Conservation (phyloP, 495 filamentous ascomycete genomes). For the Tirmania nivea region DNA sequence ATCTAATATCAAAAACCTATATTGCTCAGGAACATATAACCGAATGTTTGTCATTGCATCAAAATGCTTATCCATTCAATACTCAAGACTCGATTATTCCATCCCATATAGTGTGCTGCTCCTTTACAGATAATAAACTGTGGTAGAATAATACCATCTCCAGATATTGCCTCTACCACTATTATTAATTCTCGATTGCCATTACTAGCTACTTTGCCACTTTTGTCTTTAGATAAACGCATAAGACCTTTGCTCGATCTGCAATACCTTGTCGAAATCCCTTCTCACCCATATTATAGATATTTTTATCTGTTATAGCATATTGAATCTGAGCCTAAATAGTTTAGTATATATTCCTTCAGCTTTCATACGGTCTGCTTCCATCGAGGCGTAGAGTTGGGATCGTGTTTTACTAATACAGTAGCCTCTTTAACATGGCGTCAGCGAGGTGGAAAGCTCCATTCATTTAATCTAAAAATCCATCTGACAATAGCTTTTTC, state of each 20-base stretch:
- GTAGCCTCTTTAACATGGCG: not conserved
- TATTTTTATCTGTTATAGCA: not conserved
- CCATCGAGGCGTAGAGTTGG: not conserved
- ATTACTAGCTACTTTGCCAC: not conserved
- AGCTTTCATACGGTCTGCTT: not conserved
- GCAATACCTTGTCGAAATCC: no score
- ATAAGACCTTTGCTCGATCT: no score
- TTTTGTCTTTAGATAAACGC: not conserved
- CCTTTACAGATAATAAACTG: constrained; percentile 1
- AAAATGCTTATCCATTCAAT: constrained; percentile 15
- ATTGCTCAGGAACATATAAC: no score
- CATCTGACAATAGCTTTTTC: not conserved
- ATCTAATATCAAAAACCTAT: constrained; percentile 5
- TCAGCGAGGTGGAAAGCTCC: not conserved
- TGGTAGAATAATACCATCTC: not conserved
- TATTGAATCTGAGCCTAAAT: not conserved
- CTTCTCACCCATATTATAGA: not conserved
- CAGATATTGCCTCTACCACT: no score
- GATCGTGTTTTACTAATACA: not conserved
- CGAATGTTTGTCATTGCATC: no score
- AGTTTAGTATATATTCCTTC: no score
- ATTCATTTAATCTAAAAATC: not conserved
- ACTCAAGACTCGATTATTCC: constrained; percentile 12
- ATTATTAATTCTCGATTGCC: no score
- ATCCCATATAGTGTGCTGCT: constrained; percentile 1